phyloP scores from a whole-genome alignment of 2,329 filamentous ascomycete species.

The Orbilia javanica region DNA sequence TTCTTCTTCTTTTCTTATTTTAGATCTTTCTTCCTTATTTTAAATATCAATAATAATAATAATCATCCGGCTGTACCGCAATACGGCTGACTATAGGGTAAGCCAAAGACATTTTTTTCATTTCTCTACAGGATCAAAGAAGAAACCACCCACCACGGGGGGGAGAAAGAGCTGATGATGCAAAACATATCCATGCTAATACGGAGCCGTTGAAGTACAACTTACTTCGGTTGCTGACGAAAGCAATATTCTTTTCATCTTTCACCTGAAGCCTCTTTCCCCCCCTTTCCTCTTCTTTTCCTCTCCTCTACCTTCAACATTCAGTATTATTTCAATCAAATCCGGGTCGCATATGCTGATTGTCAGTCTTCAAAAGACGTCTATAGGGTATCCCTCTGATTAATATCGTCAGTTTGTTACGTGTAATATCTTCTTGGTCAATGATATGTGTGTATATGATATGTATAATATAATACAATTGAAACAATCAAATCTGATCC shows the following conservation, averaged over 20 bases:
- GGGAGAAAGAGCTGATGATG: conserved; percentile 50
- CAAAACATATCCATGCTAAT: conserved; percentile 58
- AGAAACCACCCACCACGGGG: not conserved
- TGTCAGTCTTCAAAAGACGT: not conserved
- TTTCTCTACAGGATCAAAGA: too few species aligned
- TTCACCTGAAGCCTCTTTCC: conserved; percentile 55
- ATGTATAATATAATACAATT: not conserved
- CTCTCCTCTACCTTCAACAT: not conserved
- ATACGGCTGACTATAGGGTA: not conserved
- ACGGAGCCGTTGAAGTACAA: conserved; percentile 44
- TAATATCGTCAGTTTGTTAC: not conserved
- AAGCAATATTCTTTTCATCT: conserved; percentile 57
- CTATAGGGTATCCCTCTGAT: not conserved
- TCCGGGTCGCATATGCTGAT: conserved; percentile 6
- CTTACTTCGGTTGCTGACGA: conserved; percentile 54
- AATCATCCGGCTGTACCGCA: too few species aligned
- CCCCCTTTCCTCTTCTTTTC: not conserved
- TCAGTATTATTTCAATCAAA: not conserved
- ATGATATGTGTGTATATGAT: conserved; percentile 14
- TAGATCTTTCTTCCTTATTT: not conserved
- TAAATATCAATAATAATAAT: too few species aligned
- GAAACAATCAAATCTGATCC: not conserved
- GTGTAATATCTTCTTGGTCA: not conserved
- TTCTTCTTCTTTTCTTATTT: not conserved
- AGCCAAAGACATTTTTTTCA: not conserved